These are phyloP conservation scores for Daedaleopsis sinensis DNA, from an alignment of 768 basidiomycete genomes.

Conservation along the genomic window DNA sequence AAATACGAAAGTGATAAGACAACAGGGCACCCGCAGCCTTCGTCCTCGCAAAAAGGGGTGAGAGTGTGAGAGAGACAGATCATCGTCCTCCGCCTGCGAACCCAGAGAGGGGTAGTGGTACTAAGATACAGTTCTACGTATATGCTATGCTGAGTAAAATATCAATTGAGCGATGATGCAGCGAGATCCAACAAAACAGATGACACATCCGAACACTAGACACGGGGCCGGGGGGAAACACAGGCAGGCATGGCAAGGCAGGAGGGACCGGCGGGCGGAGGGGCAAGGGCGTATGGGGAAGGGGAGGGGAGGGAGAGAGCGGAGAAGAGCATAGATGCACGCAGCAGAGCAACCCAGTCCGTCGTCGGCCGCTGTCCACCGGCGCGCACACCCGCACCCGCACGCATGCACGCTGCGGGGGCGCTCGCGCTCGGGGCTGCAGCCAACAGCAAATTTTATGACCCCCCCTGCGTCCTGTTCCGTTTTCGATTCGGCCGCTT, in stretches of 20 bases:
- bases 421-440: conserved; percentile 35
- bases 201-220: conserved; percentile 24
- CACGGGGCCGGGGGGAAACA: not conserved
- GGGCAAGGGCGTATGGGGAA: not conserved
- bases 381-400: not conserved
- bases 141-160: conserved; percentile 35
- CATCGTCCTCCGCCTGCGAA: conserved; percentile 11
- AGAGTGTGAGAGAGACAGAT: conserved; percentile 9
- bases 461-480: conserved; percentile 52
- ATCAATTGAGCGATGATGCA: conserved; percentile 28
- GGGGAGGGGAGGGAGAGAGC: not conserved
- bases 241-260: not conserved
- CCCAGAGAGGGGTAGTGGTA: conserved; percentile 24
- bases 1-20: conserved; percentile 37
- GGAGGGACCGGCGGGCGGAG: not conserved
- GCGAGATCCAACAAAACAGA: conserved; percentile 28
- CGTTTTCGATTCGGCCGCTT: conserved; percentile 60
- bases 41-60: conserved; percentile 25
- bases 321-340: conserved; percentile 14
- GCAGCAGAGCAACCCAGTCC: conserved; percentile 13
- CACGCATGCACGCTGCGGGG: not conserved
- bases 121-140: conserved; percentile 34
- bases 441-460: conserved; percentile 1
- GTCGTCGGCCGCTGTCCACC: conserved; percentile 4
- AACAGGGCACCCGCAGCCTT: conserved; percentile 29